Percentiles rank a stretch among this genome's conserved stretches.
These are phyloP conservation scores for Juncus effusus DNA, from an alignment of 176 grass and related monocot genomes.

Conservation along the genomic window DNA sequence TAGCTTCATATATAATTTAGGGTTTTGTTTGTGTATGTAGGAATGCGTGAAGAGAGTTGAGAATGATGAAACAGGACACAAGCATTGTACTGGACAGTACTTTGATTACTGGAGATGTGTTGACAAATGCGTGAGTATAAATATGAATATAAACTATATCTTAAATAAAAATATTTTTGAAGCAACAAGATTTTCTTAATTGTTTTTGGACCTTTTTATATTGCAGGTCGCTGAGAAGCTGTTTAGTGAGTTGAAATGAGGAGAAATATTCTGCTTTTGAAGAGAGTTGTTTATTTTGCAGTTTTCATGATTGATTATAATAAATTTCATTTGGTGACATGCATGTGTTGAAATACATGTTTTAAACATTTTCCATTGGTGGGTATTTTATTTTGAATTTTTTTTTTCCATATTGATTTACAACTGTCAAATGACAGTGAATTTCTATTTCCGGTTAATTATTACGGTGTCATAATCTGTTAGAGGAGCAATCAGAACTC, in stretches of 20 bases:
- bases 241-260: conserved; percentile 66
- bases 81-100: conserved; percentile 93
- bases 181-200: conserved; percentile 1
- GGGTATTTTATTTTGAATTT: too few species aligned
- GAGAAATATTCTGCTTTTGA: conserved; percentile 25
- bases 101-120: conserved; percentile 89
- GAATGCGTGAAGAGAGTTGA: conserved; percentile 71
- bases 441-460: too few species aligned
- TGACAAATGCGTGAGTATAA: conserved; percentile 67
- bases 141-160: too few species aligned
- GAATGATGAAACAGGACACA: conserved; percentile 65
- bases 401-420: too few species aligned
- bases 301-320: conserved; percentile 18
- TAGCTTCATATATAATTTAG: conserved; percentile 16
- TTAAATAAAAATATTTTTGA: neutral
- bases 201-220: conserved; percentile 22
- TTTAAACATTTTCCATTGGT: too few species aligned
- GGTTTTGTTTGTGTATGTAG: conserved; percentile 44
- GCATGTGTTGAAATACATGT: too few species aligned
- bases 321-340: conserved; percentile 11
- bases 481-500: too few species aligned
- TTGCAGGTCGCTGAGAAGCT: conserved; percentile 82
- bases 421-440: too few species aligned
- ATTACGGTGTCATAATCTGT: too few species aligned
- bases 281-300: conserved; percentile 18